A percentile compares a stretch with the other conserved stretches of the same genome.
phyloP scores from a whole-genome alignment of 306 rosid genomes.

The Lablab purpureus region DNA sequence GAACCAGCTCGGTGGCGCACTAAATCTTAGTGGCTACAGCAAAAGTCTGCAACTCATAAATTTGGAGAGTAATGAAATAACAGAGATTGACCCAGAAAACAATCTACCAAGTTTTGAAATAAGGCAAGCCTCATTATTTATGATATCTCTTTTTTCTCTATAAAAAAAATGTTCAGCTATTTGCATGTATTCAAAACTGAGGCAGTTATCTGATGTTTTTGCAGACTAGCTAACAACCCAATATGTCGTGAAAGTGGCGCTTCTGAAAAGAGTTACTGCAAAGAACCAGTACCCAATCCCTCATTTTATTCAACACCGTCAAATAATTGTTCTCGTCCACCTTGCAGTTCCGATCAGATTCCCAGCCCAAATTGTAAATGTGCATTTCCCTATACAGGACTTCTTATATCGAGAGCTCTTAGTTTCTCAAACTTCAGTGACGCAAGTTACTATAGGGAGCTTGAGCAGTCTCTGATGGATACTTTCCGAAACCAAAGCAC shows the following conservation, averaged over 20 bases:
- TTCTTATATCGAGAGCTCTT: slow-evolving; percentile 61
- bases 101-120: slow-evolving; percentile 12
- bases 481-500: slow-evolving; percentile 34
- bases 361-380: slow-evolving; percentile 77
- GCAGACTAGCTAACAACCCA: slow-evolving; percentile 63
- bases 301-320: slow-evolving; percentile 46
- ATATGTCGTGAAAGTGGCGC: slow-evolving; percentile 52
- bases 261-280: slow-evolving; percentile 54
- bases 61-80: slow-evolving; percentile 43
- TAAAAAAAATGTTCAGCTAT: neutral
- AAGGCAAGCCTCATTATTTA: slow-evolving; percentile 43
- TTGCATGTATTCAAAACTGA: slow-evolving; percentile 38
- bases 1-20: slow-evolving; percentile 49
- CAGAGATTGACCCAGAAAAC: slow-evolving; percentile 19
- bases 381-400: slow-evolving; percentile 69
- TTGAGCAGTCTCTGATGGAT: slow-evolving; percentile 46
- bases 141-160: neutral
- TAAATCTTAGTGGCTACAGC: slow-evolving; percentile 49
- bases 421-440: slow-evolving; percentile 54
- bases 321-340: slow-evolving; percentile 48
- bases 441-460: slow-evolving; percentile 43
- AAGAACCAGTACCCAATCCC: slow-evolving; percentile 5
- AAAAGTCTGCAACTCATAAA: slow-evolving; percentile 48
- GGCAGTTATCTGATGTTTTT: slow-evolving; percentile 36
- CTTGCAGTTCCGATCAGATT: slow-evolving; percentile 53